Evolutionary conservation across 495 filamentous ascomycete species (phyloP).

Genomic region (Xylaria scruposa): DNA sequence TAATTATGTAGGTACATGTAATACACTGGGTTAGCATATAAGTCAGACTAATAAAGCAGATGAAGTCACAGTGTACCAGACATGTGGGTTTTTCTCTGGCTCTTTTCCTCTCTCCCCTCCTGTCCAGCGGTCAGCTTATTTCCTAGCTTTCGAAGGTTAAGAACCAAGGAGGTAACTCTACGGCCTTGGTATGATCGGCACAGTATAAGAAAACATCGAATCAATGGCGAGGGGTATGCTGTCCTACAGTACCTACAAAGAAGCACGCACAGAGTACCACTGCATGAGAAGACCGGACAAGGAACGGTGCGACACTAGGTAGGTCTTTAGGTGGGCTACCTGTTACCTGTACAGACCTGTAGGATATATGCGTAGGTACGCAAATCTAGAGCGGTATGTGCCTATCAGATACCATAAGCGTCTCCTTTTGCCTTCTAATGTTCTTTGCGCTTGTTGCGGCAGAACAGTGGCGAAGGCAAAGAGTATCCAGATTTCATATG

Average conservation of each 20-base stretch:
- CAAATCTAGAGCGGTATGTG: not conserved
- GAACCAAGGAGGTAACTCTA: not conserved
- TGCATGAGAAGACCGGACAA: not conserved
- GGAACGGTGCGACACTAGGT: not conserved
- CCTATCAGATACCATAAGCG: not conserved
- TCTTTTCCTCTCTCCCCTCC: not conserved
- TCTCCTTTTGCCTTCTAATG: not conserved
- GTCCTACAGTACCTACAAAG: conserved; percentile 3
- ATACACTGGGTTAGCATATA: not conserved
- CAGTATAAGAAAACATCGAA: conserved; percentile 13
- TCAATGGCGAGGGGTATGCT: not conserved
- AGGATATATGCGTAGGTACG: not conserved
- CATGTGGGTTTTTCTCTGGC: conserved; percentile 5
- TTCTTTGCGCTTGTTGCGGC: conserved; percentile 21
- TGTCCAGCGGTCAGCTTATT: conserved; percentile 22
- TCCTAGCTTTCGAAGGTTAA: not conserved
- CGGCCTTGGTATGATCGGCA: not conserved
- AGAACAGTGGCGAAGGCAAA: conserved; percentile 4
- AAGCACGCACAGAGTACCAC: not conserved
- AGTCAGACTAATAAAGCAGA: conserved; percentile 11
- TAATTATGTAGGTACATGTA: conserved; percentile 8
- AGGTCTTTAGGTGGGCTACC: not conserved
- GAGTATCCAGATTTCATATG: not conserved
- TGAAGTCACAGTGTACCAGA: conserved; percentile 19
- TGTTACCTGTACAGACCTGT: too few species aligned